Evolutionary conservation across 495 filamentous ascomycete species (phyloP), one percentile per base, ranked within the genome.

Genomic region (Penicillium alfredii): DNA sequence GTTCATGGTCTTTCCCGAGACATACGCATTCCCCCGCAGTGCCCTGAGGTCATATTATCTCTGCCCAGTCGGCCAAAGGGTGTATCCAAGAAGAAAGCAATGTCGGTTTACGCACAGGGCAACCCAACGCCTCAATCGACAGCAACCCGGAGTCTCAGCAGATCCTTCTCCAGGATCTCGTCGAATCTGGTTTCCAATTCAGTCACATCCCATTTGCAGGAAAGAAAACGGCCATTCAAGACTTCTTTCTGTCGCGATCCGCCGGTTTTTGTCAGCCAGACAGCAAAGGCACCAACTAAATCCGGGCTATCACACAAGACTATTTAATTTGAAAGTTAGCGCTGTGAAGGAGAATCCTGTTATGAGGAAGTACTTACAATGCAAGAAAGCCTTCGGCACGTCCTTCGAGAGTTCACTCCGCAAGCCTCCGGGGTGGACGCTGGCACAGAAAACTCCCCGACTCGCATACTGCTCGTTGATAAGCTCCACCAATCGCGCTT

Each of bases 401-500:
- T 6, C 21, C 31, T 43, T 34, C 11, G 53, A 36, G 31, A 49
- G 48, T 10, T 70, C 61, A 26, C 69, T 74, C 49, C 39, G 50
- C 25, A 73, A 47, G 4, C 56, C 68, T 4, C 71, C 71, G n/a
- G 72, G 71, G 51, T 74, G 69, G 5, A 73, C 21, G 17, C 60
- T 42, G 10, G 58, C 53, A 37, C 51, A 62, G n/a, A 69, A 46
- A 8, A 74, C 29, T 1, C 69, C 69, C 25, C 61, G 32, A 8
- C 44, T 44, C 15, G 36, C 40, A 48, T 71, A 71, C 39, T 74
- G 65, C 10, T 45, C 30, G 9, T 47, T 53, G n/a, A 73, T 37
- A 36, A 64, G 66, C 53, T 74, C 70, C 9, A 57, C 48, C 22
- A 73, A 40, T 4, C 71, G 55, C 20, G 53, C 52, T 6, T 60